A percentile compares a stretch with the other conserved stretches of the same genome.
Conservation (phyloP, 1,284 basidiomycete genomes). For the Trichosporon coremiiforme region DNA sequence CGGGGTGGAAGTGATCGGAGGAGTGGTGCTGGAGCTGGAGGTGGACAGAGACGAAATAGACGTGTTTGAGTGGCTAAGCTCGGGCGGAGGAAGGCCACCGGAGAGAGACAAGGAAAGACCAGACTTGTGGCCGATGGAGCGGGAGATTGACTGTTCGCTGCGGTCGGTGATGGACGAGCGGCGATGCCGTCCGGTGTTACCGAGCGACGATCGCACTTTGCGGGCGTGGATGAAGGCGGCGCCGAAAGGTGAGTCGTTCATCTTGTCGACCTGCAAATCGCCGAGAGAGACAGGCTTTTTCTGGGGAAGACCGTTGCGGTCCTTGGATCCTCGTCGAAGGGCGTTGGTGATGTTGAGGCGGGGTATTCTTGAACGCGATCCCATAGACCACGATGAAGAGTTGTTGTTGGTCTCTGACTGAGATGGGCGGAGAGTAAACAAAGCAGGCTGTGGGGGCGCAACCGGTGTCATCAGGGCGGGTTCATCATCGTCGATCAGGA, state of each 20-base stretch:
- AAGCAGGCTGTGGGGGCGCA: constrained; percentile 29
- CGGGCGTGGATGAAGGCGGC: constrained; percentile 29
- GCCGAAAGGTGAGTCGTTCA: constrained; percentile 48
- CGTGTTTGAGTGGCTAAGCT: constrained; percentile 48
- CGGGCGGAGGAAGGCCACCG: constrained; percentile 38
- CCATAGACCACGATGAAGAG: constrained; percentile 21
- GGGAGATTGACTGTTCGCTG: constrained; percentile 41
- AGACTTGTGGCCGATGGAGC: constrained; percentile 55
- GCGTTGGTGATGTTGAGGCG: constrained; percentile 41
- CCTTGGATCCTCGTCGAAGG: constrained; percentile 27
- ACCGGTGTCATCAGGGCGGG: constrained; percentile 22
- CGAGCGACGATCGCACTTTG: constrained; percentile 29
- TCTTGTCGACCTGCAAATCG: constrained; percentile 40
- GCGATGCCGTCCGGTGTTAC: constrained; percentile 14
- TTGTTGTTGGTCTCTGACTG: constrained; percentile 44
- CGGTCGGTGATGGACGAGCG: constrained; percentile 20
- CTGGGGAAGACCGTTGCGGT: constrained; percentile 29
- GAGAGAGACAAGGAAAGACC: constrained; percentile 49
- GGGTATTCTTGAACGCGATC: constrained; percentile 32
- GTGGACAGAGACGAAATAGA: constrained; percentile 50
- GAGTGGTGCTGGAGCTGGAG: constrained; percentile 37
- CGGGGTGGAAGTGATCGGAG: constrained; percentile 39
- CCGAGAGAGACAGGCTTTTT: constrained; percentile 53
- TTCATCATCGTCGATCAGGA: constrained; percentile 26
- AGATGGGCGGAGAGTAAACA: constrained; percentile 46